Evolutionary conservation across 768 basidiomycete species (phyloP), one percentile per base, ranked within the genome.

Genomic region (Baorangia bicolor): DNA sequence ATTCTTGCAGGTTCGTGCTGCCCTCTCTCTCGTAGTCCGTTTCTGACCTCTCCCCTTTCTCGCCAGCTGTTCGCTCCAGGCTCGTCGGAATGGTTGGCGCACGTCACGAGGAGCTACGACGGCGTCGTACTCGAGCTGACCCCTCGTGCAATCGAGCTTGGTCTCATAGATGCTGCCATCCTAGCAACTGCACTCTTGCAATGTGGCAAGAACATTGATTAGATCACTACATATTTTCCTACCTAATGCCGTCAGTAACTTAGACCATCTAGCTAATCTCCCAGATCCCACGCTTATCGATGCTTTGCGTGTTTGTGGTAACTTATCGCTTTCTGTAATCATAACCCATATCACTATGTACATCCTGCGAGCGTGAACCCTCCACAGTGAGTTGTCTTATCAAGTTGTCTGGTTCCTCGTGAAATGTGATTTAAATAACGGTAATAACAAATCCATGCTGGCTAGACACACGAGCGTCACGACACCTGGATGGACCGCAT

Each of bases 161-260:
- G 78, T 16, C 75, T 88, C 18, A 72, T 86, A 5, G 81, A 87
- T 23, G 65, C 75, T 9, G 69, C 75, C 53, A 64, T 87, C 27
- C 73, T 82, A 11, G 84, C 82, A 0, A 76, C 82, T 0, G 61
- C 82, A 6, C 72, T 88, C 23, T 72, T 88, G 41, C 82, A 81
- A 55, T 84, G 76, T 47, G 86, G 86, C n/a, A 80, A 78, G 52
- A 81, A 75, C 68, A 81, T 88, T 23, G 86, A 87, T 59, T 87
- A 69, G 46, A 55, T 38, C 5, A 4, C 12, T 37, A n/a, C 16
- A 9, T 10, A n/a, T 35, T 23, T 10, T 23, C 34, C 25, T 18
- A 25, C 8, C 7, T 37, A 18, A 13, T 41, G 6, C 20, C n/a
- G 18, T 11, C 6, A n/a, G 25, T 44, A 54, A 11, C 9, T 20